Percentiles rank a stretch among this genome's conserved stretches.
These are phyloP conservation scores for Termitomyces sp. DNA, from an alignment of 768 basidiomycete species.

Conservation along the genomic window DNA sequence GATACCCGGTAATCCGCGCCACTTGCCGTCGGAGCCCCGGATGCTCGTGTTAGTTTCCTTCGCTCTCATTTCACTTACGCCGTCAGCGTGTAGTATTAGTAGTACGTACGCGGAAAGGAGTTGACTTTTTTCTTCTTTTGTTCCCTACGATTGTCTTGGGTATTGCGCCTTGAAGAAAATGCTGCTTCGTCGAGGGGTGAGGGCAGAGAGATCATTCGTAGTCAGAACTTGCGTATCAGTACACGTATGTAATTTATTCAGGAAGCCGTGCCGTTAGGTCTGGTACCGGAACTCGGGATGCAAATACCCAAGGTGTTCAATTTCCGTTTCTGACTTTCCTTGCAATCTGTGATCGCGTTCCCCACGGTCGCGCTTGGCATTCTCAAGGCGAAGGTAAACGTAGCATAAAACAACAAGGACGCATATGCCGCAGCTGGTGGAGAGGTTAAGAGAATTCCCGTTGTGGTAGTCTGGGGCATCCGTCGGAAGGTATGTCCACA, in stretches of 20 bases:
- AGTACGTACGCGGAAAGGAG: too few relatives aligned
- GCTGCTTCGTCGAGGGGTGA: neutral
- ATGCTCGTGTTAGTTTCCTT: neutral
- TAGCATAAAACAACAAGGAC: constrained; percentile 26
- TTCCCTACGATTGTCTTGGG: neutral
- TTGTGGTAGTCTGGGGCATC: constrained; percentile 45
- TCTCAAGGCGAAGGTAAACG: constrained; percentile 38
- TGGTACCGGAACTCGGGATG: constrained; percentile 45
- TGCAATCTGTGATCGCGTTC: constrained; percentile 37
- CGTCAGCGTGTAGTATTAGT: neutral
- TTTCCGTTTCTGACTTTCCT: constrained; percentile 32
- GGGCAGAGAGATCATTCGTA: neutral
- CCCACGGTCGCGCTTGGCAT: constrained; percentile 37
- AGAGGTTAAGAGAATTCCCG: constrained; percentile 43
- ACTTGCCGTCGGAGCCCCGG: neutral
- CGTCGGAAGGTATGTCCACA: constrained; percentile 43
- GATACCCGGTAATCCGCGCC: too few relatives aligned
- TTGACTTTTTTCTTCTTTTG: too few relatives aligned
- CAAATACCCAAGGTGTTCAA: constrained; percentile 36
- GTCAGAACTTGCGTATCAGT: neutral
- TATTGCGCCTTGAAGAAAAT: too few relatives aligned
- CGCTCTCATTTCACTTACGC: neutral
- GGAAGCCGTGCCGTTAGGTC: constrained; percentile 1
- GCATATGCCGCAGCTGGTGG: constrained; percentile 28
- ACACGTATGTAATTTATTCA: neutral